Percentiles rank a stretch among this genome's conserved stretches.
phyloP scores from a whole-genome alignment of 2,329 filamentous ascomycete species.

The Epichloe hybrida region DNA sequence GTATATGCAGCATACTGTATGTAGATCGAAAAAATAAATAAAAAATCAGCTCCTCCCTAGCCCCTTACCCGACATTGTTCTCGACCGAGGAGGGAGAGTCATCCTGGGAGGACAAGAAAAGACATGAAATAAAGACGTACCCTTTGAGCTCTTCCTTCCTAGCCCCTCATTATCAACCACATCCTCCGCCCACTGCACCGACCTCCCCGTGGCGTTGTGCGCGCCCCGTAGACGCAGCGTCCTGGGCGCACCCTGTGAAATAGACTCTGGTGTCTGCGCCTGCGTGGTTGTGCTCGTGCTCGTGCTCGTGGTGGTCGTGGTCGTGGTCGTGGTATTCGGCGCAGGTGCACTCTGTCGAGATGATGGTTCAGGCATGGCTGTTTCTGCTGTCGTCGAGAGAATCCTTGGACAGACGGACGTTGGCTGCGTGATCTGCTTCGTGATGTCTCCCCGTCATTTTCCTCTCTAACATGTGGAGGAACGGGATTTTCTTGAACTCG shows the following conservation, averaged over 20 bases:
- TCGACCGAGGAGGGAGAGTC: too few relatives aligned
- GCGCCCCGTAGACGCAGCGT: conserved; percentile 41
- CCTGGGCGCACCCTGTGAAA: conserved; percentile 17
- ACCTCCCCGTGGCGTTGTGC: conserved; percentile 33
- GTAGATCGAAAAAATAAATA: neutral
- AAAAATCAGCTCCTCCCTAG: neutral
- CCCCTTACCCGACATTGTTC: neutral
- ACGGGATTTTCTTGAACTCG: too few relatives aligned
- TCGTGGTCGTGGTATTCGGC: conserved; percentile 9
- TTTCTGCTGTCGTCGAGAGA: neutral
- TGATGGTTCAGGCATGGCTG: conserved; percentile 1
- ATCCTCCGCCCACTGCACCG: conserved; percentile 84
- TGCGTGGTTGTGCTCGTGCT: too few relatives aligned
- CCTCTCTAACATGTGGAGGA: neutral
- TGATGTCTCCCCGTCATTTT: too few relatives aligned
- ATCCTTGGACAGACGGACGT: too few relatives aligned
- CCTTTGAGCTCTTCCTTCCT: conserved; percentile 89
- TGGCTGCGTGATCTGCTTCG: too few relatives aligned
- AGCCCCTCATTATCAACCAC: conserved; percentile 93
- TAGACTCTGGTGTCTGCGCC: conserved; percentile 10
- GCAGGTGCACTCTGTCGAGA: neutral
- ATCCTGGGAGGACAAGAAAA: neutral
- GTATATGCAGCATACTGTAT: conserved; percentile 94
- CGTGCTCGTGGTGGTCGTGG: too few relatives aligned
- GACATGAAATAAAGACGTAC: conserved; percentile 27